These are phyloP conservation scores for Fusarium lyarnte DNA, from an alignment of 2,329 filamentous ascomycete species.

Conservation along the genomic window DNA sequence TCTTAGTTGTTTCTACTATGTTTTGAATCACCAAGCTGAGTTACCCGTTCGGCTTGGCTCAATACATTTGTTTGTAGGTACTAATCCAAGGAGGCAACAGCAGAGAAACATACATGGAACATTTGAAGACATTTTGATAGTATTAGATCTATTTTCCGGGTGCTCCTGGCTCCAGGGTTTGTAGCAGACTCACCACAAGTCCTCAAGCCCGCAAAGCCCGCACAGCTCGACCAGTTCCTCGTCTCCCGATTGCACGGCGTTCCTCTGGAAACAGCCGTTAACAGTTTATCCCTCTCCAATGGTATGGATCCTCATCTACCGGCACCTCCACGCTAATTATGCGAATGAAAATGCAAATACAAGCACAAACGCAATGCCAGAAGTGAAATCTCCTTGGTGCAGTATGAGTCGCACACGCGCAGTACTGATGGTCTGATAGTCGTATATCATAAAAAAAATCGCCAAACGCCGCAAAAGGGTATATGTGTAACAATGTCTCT, in stretches of 20 bases:
- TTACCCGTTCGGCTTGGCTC: conserved; percentile 7
- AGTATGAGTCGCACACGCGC: conserved; percentile 1
- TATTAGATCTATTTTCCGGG: conserved; percentile 27
- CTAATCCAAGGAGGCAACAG: not conserved
- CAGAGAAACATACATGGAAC: not conserved
- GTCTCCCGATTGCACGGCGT: conserved; percentile 7
- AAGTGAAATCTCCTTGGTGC: conserved; percentile 11
- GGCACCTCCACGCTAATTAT: conserved; percentile 16
- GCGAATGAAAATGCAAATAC: conserved; percentile 4
- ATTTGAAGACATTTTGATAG: conserved; percentile 3
- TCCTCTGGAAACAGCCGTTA: conserved; percentile 3
- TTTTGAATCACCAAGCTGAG: conserved; percentile 7
- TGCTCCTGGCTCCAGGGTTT: not conserved
- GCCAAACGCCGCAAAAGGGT: conserved; percentile 29
- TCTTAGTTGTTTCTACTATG: not conserved
- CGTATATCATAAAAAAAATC: conserved; percentile 31
- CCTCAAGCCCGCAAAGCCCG: not conserved
- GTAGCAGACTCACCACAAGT: not conserved
- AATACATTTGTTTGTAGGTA: not conserved
- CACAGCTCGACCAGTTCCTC: not conserved
- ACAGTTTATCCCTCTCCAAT: not conserved
- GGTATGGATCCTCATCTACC: not conserved
- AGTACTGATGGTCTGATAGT: conserved; percentile 21
- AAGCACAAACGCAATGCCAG: conserved; percentile 5
- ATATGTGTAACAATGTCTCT: conserved; percentile 18